Base-by-base conservation (phyloP, 2,329 filamentous ascomycete genomes). In the Colletotrichum sp. region DNA sequence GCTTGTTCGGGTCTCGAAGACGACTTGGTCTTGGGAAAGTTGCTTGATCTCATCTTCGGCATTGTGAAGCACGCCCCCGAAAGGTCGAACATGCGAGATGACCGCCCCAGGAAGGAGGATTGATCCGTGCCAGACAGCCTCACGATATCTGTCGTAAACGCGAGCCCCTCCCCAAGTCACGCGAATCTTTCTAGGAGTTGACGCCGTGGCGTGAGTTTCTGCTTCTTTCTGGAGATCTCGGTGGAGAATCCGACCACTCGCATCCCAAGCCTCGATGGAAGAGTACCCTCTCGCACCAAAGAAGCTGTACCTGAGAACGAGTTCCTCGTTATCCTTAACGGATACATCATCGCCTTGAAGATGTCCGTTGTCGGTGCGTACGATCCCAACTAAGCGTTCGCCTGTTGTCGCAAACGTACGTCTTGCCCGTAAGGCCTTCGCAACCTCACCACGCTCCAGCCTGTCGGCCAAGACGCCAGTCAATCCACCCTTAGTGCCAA, bases 161-260 rank as follows among this genome's bases (percentile, higher is more conserved):
- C 82, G 78, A 7, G 82, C 82, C 0, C 83, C 82, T 55, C 82
- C 82, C 83, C 82, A 84, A 26, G 76, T 81, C 10, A 84, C 75
- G 7, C 80, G 77, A 2, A 79, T 36, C 68, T 79, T 82, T n/a
- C 30, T 77, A 4, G 26, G 14, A 1, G 61, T 66, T 7, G 67
- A 24, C 3, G 7, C 13, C 7, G 67, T 3, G 1, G 28, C 32
- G 2, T 52, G n/a, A 10, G 43, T n/a, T 6, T 61, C 14, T 9
- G 68, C 61, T 36, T 83, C 82, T 24, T 75, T 26, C 32, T 78
- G 78, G 10, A 83, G 72, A 60, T 82, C 72, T 2, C 82, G 79
- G 7, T 79, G 55, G 59, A 81, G 78, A 24, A 83, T 79, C 10
- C 67, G 66, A 3, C 83, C 79, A 16, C 74, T 80, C 16, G 78